Percentiles rank a stretch among this genome's conserved stretches.
Evolutionary conservation across 495 filamentous ascomycete genomes (phyloP).

Genomic region (Penicillium maclennaniae): DNA sequence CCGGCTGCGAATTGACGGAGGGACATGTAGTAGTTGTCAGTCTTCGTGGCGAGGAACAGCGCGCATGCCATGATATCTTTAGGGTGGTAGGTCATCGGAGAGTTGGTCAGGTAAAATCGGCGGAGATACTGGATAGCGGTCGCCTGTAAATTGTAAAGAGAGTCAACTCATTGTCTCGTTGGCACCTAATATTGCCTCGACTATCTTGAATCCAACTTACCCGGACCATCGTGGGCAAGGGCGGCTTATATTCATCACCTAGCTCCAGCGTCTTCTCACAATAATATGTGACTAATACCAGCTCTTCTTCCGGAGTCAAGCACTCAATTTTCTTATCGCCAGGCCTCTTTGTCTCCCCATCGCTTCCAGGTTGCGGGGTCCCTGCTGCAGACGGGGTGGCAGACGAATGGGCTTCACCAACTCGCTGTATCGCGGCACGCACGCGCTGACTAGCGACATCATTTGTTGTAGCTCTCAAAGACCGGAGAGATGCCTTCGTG

Average conservation of each 20-base stretch:
- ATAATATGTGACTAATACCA: conserved; percentile 74
- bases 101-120: conserved; percentile 93
- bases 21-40: conserved; percentile 74
- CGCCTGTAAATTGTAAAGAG: conserved; percentile 44
- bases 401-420: conserved; percentile 38
- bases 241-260: conserved; percentile 70
- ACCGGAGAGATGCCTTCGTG: conserved; percentile 63
- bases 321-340: conserved; percentile 63
- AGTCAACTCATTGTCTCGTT: conserved; percentile 1
- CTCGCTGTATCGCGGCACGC: conserved; percentile 53
- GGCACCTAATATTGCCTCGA: not conserved
- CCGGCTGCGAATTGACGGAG: conserved; percentile 61
- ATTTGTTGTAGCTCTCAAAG: conserved; percentile 74
- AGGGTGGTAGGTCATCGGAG: conserved; percentile 90
- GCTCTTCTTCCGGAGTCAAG: conserved; percentile 73
- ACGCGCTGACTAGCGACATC: conserved; percentile 67
- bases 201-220: conserved; percentile 33
- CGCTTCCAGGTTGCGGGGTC: conserved; percentile 35
- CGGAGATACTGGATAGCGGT: conserved; percentile 90
- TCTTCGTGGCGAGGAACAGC: conserved; percentile 89
- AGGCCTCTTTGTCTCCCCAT: conserved; percentile 25
- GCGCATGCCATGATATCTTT: conserved; percentile 79
- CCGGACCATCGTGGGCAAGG: conserved; percentile 75
- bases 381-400: conserved; percentile 36
- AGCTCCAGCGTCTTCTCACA: conserved; percentile 69